Evolutionary conservation across 140 eudicot species (phyloP), one percentile per base, ranked within the genome.

Genomic region (Artemisia princeps): DNA sequence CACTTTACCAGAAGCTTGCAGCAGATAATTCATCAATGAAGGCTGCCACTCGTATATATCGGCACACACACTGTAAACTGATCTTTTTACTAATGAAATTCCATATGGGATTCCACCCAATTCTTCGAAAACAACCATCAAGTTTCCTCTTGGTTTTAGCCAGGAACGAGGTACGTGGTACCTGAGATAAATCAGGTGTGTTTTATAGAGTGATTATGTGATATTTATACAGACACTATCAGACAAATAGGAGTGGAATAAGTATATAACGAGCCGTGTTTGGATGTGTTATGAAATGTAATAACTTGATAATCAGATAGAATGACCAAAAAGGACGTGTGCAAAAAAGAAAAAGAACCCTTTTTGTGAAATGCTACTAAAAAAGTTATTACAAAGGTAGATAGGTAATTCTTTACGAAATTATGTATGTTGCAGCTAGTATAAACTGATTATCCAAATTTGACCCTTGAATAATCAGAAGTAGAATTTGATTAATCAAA

Each of bases 1-100:
- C 20, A 77, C 96, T 76, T 82, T 79, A 64, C 99, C 95, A 0
- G 96, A 84, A 51, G 95, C 74, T 70, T 80, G 84, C 89, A 94
- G 62, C 45, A 84, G 65, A 77, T 84, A 94, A 73, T 88, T 94
- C 82, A 82, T 72, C 24, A 94, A 71, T 3, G 81, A 80, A 6
- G 99, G 99, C 50, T 94, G 99, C 99, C 96, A 94, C 69, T 94
- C 99, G 40, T 74, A 73, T 28, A 94, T 88, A 82, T 94, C 96
- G 4, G 94, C 84, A 73, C 99, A 94, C 14, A 94, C 95, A 55
- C 96, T 88, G 28, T 80, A 81, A 64, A 88, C 60, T 52, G 80
- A 85, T 60, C 92, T 69, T 65, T 88, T 86, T 72, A 79, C 95
- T 81, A 94, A 52, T 22, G 95, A 67, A 54, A 94, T 84, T n/a